Evolutionary conservation across 1,284 basidiomycete genomes (phyloP), one percentile per base, ranked within the genome.

Genomic region (Macrocystidia cucumis): DNA sequence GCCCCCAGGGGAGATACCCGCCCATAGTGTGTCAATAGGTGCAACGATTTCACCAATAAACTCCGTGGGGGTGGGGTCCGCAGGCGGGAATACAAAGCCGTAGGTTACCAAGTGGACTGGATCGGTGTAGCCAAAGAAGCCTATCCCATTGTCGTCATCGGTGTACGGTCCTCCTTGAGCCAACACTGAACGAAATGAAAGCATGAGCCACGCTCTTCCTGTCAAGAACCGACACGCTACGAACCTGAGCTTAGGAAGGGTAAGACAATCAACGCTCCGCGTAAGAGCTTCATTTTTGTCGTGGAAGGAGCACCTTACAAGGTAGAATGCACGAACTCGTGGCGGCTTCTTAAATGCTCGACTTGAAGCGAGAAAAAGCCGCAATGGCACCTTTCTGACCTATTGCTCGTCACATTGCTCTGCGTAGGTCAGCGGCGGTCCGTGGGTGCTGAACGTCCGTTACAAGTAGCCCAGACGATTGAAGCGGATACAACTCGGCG

Each of bases 31-130:
- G 5, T 47, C 60, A 32, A 72, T 57, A 2, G 77, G 74, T 6
- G 72, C 68, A 21, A 77, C 67, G 34, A 78, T 69, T 52, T 75
- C 72, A 38, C 68, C 77, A 44, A 80, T 74, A 50, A 78, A 78
- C 46, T 79, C 75, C 18, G 55, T 58, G 8, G 65, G 53, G 17
- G 57, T 54, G 2, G 56, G 38, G 16, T 55, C 55, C 12, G 57
- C 57, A 12, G 69, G 67, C 13, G 73, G 74, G 45, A 78, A 72
- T 24, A 69, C 57, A 40, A 65, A 67, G 38, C 73, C 74, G 44
- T 69, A 72, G 16, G 63, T 66, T 4, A 76, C 70, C 13, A 47
- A 34, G 45, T 75, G 65, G 2, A 59, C 63, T 16, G 69, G 57
- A 33, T 75, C 72, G 4, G 63, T 68, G 35, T 62, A 47, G 32